A percentile compares a stretch with the other conserved stretches of the same genome.
Evolutionary conservation across 2,329 filamentous ascomycete species (phyloP).

Genomic region (Hypoxylon sp.): DNA sequence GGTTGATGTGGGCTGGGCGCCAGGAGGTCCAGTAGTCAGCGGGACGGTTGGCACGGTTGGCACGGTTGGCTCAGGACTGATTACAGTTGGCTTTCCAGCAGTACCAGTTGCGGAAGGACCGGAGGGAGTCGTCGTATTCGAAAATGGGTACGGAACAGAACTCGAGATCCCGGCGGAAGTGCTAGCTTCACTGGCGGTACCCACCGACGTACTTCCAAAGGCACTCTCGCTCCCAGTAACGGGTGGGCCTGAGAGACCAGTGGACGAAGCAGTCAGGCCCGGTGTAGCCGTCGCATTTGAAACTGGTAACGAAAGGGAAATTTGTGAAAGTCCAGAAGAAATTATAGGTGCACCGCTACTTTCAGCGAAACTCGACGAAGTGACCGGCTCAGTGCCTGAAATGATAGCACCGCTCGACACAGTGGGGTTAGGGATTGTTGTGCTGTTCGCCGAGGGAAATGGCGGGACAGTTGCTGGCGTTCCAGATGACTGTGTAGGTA

Average conservation of each 20-base stretch:
- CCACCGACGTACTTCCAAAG: constrained; percentile 27
- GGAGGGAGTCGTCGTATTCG: constrained; percentile 28
- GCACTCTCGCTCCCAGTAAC: constrained; percentile 29
- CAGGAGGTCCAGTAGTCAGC: constrained; percentile 13
- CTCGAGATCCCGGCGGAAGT: constrained; percentile 20
- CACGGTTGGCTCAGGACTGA: constrained; percentile 17
- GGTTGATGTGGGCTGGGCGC: constrained; percentile 17
- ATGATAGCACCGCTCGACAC: constrained; percentile 11
- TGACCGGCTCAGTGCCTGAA: constrained; percentile 11
- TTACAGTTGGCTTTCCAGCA: constrained; percentile 20
- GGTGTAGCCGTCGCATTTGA: constrained; percentile 34
- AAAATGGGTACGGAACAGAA: constrained; percentile 38
- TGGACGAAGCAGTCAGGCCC: constrained; percentile 20
- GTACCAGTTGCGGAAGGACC: constrained; percentile 15
- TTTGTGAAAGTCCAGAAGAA: constrained; percentile 12
- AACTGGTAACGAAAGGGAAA: constrained; percentile 20
- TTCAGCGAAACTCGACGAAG: constrained; percentile 11
- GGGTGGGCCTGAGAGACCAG: constrained; percentile 23
- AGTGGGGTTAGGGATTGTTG: constrained; percentile 25
- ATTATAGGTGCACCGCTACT: constrained; percentile 8
- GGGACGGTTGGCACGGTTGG: background rate
- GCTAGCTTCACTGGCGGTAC: constrained; percentile 9
- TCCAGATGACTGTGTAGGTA: constrained; percentile 13
- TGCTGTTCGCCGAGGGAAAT: constrained; percentile 35
- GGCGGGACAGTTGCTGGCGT: constrained; percentile 14